Conservation (phyloP, 441 rosid genomes). For the Jatropha multifida region DNA sequence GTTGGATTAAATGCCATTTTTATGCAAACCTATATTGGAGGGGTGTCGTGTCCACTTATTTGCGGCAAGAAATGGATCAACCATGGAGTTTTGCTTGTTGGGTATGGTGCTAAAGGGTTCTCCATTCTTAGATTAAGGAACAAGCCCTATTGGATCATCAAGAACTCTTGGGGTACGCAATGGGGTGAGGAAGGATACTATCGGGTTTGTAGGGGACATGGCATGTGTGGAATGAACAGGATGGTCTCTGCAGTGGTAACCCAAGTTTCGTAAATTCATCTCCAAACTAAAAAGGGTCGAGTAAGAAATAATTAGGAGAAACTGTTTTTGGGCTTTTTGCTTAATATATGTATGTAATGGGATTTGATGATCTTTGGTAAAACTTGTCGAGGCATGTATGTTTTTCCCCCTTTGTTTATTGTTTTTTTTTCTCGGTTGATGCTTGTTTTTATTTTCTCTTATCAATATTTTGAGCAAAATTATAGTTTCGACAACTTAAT, state of each 20-base stretch:
- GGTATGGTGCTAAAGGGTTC: slow-evolving; percentile 74
- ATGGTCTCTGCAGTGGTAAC: slow-evolving; percentile 79
- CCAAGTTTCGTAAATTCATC: slow-evolving; percentile 11
- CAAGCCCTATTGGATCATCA: slow-evolving; percentile 78
- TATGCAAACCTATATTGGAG: slow-evolving; percentile 91
- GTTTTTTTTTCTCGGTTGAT: too few species aligned
- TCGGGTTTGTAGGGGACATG: slow-evolving; percentile 67
- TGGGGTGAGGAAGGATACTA: slow-evolving; percentile 92
- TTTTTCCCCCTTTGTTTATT: too few species aligned
- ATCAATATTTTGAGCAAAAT: too few species aligned
- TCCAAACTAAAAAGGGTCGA: neutral
- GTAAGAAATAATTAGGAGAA: neutral
- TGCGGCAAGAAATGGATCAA: slow-evolving; percentile 66
- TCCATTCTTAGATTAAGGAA: slow-evolving; percentile 63
- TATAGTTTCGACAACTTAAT: too few species aligned
- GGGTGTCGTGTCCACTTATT: slow-evolving; percentile 83
- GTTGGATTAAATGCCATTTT: slow-evolving; percentile 76
- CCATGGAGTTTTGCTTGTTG: slow-evolving; percentile 78
- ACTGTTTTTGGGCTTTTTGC: neutral
- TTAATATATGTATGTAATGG: too few species aligned
- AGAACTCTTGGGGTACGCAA: slow-evolving; percentile 81
- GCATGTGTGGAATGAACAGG: slow-evolving; percentile 71
- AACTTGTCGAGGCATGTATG: too few species aligned
- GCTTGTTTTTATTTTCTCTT: too few species aligned
- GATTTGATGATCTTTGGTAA: too few species aligned